Conservation (phyloP, 176 grass and related monocot genomes). For the Cenchrus americanus region DNA sequence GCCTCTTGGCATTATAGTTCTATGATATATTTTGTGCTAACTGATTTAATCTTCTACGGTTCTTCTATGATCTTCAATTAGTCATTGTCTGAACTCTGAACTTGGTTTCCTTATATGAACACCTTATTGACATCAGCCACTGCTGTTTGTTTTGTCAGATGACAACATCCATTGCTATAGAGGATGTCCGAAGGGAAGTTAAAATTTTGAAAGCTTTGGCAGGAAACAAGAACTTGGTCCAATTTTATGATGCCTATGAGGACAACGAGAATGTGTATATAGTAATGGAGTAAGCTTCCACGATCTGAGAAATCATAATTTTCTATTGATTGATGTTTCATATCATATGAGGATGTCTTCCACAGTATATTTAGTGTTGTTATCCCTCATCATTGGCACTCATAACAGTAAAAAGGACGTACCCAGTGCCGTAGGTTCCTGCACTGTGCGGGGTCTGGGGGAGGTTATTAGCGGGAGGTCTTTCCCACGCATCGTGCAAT, state of each 20-base stretch:
- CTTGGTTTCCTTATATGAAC: slow-evolving; percentile 14
- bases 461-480: no score
- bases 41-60: slow-evolving; percentile 1
- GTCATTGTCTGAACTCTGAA: slow-evolving; percentile 5
- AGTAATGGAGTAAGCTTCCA: slow-evolving; percentile 82
- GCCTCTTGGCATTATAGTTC: background rate
- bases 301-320: slow-evolving; percentile 2
- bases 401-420: no score
- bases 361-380: no score
- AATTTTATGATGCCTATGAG: slow-evolving; percentile 88
- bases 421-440: no score
- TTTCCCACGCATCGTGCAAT: no score
- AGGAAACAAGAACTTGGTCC: slow-evolving; percentile 76
- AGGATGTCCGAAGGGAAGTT: slow-evolving; percentile 85
- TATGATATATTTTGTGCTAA: background rate
- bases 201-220: slow-evolving; percentile 83
- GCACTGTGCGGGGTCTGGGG: no score
- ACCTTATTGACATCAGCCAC: background rate
- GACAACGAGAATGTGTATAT: slow-evolving; percentile 83
- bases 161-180: slow-evolving; percentile 86
- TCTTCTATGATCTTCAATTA: background rate
- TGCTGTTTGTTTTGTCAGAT: slow-evolving; percentile 60
- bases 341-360: no score
- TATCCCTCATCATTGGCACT: no score
- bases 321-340: background rate